Conservation (phyloP, 257 asterid genomes). For the Cinchona pubescens region DNA sequence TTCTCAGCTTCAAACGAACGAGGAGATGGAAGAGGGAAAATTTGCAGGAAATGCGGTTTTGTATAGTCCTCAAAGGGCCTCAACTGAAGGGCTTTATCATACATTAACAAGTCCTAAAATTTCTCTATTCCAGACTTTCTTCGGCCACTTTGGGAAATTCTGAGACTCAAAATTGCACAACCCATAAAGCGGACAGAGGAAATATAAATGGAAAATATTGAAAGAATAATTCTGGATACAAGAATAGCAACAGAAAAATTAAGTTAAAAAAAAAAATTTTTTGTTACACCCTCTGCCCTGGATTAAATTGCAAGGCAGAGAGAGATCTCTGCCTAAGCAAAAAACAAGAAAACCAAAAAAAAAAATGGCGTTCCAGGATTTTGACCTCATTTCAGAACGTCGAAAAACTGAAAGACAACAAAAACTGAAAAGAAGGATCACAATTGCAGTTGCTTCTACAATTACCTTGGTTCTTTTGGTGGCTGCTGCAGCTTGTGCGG, state of each 20-base stretch:
- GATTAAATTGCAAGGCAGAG: conserved; percentile 49
- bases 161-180: conserved; percentile 20
- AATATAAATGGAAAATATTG: conserved; percentile 9
- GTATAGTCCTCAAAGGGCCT: conserved; percentile 12
- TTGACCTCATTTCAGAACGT: conserved; percentile 78
- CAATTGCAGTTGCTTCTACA: conserved; percentile 33
- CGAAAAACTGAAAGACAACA: conserved; percentile 44
- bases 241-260: conserved; percentile 2
- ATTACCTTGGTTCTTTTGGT: conserved; percentile 37
- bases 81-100: conserved; percentile 17
- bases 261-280: too few species aligned
- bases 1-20: neutral
- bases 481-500: conserved; percentile 48
- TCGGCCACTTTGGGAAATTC: conserved; percentile 11
- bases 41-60: conserved; percentile 15
- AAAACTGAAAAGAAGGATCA: conserved; percentile 36
- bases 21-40: conserved; percentile 9
- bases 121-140: conserved; percentile 46
- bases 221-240: neutral
- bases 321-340: conserved; percentile 15
- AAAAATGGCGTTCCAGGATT: conserved; percentile 90
- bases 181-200: conserved; percentile 10
- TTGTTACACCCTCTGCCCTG: conserved; percentile 61
- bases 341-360: neutral
- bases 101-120: conserved; percentile 40